Conservation (phyloP, 2,329 filamentous ascomycete genomes). For the Colletotrichum brevisporum region DNA sequence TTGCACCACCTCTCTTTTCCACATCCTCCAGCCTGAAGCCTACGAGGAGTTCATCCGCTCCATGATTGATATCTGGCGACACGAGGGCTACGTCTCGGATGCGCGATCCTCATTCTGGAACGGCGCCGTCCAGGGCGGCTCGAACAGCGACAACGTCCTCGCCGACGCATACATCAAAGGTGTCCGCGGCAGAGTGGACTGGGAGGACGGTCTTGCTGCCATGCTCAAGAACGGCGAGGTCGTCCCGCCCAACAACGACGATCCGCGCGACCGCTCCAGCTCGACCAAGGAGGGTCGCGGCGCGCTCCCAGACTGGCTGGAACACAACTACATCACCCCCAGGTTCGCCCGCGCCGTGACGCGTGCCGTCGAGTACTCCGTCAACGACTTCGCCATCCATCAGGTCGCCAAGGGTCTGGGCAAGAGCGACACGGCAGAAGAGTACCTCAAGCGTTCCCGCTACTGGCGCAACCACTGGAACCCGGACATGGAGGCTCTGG, state of each 20-base stretch:
- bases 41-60: constrained; percentile 78
- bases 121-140: constrained; percentile 78
- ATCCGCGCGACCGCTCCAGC: constrained; percentile 68
- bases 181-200: constrained; percentile 73
- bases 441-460: constrained; percentile 73
- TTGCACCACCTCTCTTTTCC: constrained; percentile 74
- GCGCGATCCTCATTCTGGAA: constrained; percentile 78
- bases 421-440: constrained; percentile 63
- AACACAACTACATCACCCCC: constrained; percentile 76
- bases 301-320: constrained; percentile 77
- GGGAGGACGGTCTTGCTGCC: constrained; percentile 72
- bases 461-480: constrained; percentile 85
- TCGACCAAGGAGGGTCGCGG: constrained; percentile 78
- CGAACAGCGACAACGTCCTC: constrained; percentile 79
- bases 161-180: constrained; percentile 81
- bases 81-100: constrained; percentile 76
- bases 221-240: constrained; percentile 79
- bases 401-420: constrained; percentile 74
- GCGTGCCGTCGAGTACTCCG: constrained; percentile 76
- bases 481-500: constrained; percentile 66
- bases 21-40: constrained; percentile 73
- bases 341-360: constrained; percentile 73
- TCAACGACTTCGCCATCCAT: constrained; percentile 78
- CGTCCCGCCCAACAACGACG: constrained; percentile 70
- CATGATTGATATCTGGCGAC: constrained; percentile 76